These are phyloP conservation scores for Kalmusia sp. DNA, from an alignment of 2,329 filamentous ascomycete genomes.

Conservation along the genomic window DNA sequence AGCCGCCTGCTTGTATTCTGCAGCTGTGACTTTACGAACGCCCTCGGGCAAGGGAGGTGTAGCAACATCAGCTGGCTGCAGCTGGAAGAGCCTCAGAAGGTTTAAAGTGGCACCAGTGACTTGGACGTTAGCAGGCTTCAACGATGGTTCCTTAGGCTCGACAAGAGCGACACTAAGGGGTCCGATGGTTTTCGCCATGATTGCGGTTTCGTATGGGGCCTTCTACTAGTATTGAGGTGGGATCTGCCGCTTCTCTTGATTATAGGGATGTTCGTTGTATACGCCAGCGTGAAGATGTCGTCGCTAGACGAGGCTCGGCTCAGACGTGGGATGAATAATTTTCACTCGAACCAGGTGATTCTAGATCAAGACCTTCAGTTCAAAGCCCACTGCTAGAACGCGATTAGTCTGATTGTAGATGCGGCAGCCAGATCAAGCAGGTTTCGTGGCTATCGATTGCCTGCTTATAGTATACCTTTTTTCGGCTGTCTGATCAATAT, in stretches of 20 bases:
- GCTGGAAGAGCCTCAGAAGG: constrained; percentile 38
- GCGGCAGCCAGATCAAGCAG: constrained; percentile 32
- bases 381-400: constrained; percentile 43
- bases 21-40: constrained; percentile 68
- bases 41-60: constrained; percentile 48
- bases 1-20: constrained; percentile 75
- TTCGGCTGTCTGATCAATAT: constrained; percentile 14
- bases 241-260: constrained; percentile 56
- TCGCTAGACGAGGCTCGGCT: constrained; percentile 28
- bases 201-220: constrained; percentile 47
- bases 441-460: constrained; percentile 40
- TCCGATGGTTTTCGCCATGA: constrained; percentile 53
- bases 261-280: constrained; percentile 45
- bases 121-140: constrained; percentile 44
- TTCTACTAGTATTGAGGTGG: constrained; percentile 55
- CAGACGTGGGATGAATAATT: constrained; percentile 24
- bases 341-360: constrained; percentile 43
- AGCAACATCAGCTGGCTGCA: constrained; percentile 24
- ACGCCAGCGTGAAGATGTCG: constrained; percentile 50
- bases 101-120: constrained; percentile 36
- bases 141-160: constrained; percentile 44
- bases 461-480: constrained; percentile 50
- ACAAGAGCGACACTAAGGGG: constrained; percentile 38
- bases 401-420: constrained; percentile 41
- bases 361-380: constrained; percentile 33